Evolutionary conservation across 805 yeast genomes (phyloP).

Genomic region (Tanozyma kutaoensis): DNA sequence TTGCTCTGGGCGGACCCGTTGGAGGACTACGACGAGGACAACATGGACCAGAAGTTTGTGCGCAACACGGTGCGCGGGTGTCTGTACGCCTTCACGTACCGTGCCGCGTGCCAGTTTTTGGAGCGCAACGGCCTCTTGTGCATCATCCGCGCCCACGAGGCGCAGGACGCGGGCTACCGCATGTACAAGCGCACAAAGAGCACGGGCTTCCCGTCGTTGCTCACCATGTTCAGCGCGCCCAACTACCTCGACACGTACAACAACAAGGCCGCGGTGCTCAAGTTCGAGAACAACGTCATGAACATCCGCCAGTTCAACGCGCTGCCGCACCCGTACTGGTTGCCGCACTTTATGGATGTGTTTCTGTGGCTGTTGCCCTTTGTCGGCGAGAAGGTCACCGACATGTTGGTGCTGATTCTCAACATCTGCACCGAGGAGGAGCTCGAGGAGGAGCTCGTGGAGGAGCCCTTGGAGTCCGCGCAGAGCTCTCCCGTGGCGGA

Average conservation of each 20-base stretch:
- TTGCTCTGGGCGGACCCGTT: constrained; percentile 92
- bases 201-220: constrained; percentile 79
- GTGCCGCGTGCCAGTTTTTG: constrained; percentile 69
- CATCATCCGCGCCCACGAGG: constrained; percentile 93
- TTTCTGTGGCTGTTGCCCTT: constrained; percentile 96
- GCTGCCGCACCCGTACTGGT: constrained; percentile 93
- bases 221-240: constrained; percentile 92
- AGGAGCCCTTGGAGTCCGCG: constrained; percentile 9
- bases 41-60: constrained; percentile 33
- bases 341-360: constrained; percentile 94
- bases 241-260: constrained; percentile 86
- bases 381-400: constrained; percentile 93
- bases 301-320: constrained; percentile 89
- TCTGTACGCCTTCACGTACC: constrained; percentile 78
- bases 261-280: constrained; percentile 89
- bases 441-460: constrained; percentile 55
- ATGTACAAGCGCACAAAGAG: constrained; percentile 80
- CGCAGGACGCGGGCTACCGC: constrained; percentile 94
- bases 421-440: constrained; percentile 95
- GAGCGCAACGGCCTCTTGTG: constrained; percentile 67
- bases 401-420: constrained; percentile 78
- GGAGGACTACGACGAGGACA: constrained; percentile 64
- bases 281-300: constrained; percentile 86
- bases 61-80: constrained; percentile 81
- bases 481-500: constrained; percentile 15